Conservation (phyloP, 1,284 basidiomycete species). For the Sutorius eximius region DNA sequence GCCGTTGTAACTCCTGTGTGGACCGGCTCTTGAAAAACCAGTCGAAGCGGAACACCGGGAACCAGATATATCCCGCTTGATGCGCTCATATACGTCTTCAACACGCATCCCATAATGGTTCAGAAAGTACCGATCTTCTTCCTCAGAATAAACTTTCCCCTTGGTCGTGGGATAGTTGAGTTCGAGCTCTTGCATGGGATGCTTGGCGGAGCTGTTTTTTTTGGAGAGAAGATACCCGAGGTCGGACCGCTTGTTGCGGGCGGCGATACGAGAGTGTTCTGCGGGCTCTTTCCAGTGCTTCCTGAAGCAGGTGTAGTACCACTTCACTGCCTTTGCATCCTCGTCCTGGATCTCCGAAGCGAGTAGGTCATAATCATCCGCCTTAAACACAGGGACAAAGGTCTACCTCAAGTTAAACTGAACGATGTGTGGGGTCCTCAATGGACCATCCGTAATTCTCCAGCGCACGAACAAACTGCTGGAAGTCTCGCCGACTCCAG, state of each 20-base stretch:
- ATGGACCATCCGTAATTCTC: conserved; percentile 86
- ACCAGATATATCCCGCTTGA: conserved; percentile 81
- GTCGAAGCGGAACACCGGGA: conserved; percentile 96
- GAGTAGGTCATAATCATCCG: conserved; percentile 73
- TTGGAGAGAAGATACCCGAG: conserved; percentile 71
- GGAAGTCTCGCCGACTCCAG: conserved; percentile 94
- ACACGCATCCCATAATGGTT: too few relatives aligned
- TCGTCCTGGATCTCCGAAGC: conserved; percentile 88
- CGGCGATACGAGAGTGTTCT: conserved; percentile 85
- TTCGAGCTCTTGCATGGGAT: conserved; percentile 94
- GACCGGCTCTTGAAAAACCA: conserved; percentile 99
- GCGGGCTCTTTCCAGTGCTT: conserved; percentile 78
- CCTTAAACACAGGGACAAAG: conserved; percentile 49
- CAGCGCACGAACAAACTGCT: conserved; percentile 83
- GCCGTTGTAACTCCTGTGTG: conserved; percentile 85
- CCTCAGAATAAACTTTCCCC: conserved; percentile 94
- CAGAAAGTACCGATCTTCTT: conserved; percentile 95
- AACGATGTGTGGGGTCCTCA: not conserved
- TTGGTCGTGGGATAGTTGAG: conserved; percentile 94
- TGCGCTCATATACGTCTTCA: too few relatives aligned
- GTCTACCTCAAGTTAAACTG: not conserved
- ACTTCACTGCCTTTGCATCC: conserved; percentile 73
- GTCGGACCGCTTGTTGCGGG: conserved; percentile 82
- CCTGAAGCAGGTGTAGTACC: conserved; percentile 87
- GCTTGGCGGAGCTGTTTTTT: conserved; percentile 78